Evolutionary conservation across 225 moss, liverwort and hornwort species (phyloP), one percentile per base, ranked within the genome.

Genomic region (Rhytidiadelphus loreus): DNA sequence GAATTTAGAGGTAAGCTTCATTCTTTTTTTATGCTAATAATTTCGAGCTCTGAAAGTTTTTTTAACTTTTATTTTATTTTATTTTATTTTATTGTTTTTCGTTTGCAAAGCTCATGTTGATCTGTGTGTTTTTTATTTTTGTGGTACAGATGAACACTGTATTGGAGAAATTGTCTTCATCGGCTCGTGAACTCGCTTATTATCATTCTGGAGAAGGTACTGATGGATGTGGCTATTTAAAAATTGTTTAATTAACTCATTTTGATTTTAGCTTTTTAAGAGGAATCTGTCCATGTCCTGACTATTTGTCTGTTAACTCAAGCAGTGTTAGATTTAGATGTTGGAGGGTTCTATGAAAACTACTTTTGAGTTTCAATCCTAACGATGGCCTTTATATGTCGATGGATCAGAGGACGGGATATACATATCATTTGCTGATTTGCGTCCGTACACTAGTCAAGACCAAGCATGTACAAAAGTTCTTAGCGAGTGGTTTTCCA

Each of bases 131-230:
- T 83, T n/a, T 80, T 48, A 71, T 41, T 81, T 78, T 80, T 76
- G 30, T 83, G 75, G 16, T 86, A 35, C 77, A 91, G 92, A 88
- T 94, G 92, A 97, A 99, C 87, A 95, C 98, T 57, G 97, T 99
- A 84, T 90, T 99, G 91, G 98, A 99, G 81, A 96, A 93, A 59
- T 89, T 99, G 78, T 95, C 96, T 24, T 96, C 97, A 62, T 99
- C 97, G 35, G 96, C 96, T 88, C 95, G 96, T 61, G 97, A 99
- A 77, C 91, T 99, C 20, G 93, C 97, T 28, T 94, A 95, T 85
- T 99, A 97, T 91, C 97, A 97, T 77, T 97, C 97, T 86, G 98
- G 98, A 86, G 96, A 99, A 92, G 96, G 96, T 95, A 89, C 33
- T 87, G 55, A 32, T 90, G 61, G 52, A 39, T 89, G 25, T 39